These are phyloP conservation scores for Calonectria pauciramosa DNA, from an alignment of 2,329 filamentous ascomycete genomes.

Conservation along the genomic window DNA sequence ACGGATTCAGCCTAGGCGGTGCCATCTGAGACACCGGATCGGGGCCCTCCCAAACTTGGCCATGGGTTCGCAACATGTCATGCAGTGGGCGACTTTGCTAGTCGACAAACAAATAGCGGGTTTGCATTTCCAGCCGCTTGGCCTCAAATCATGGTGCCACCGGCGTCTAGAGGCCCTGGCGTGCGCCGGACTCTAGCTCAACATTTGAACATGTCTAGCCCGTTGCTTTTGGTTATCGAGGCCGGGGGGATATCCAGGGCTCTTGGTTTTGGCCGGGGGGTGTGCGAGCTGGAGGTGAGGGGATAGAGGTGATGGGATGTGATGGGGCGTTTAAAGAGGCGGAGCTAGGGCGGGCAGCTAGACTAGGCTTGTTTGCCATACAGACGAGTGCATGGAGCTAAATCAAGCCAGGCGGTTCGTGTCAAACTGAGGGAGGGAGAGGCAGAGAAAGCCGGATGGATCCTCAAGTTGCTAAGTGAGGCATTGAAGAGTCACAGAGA, in stretches of 20 bases:
- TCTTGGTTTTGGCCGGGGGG: neutral
- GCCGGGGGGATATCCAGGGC: neutral
- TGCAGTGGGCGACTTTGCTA: slow-evolving; percentile 16
- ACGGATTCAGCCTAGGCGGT: slow-evolving; percentile 4
- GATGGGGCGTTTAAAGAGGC: slow-evolving; percentile 10
- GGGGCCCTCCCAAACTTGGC: neutral
- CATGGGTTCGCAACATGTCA: slow-evolving; percentile 9
- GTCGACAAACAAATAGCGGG: slow-evolving; percentile 11
- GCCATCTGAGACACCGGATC: slow-evolving; percentile 20
- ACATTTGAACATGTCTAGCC: neutral
- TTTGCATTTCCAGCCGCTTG: neutral
- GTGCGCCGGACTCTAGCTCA: neutral
- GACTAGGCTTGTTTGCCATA: slow-evolving; percentile 6
- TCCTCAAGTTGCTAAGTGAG: neutral
- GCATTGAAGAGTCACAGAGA: slow-evolving; percentile 8
- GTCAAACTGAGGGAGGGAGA: neutral
- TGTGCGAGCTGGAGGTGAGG: neutral
- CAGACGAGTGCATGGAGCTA: slow-evolving; percentile 21
- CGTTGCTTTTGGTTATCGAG: neutral
- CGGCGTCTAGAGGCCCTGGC: slow-evolving; percentile 6
- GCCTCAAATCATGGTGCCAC: slow-evolving; percentile 23
- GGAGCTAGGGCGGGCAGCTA: slow-evolving; percentile 8
- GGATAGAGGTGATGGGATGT: slow-evolving; percentile 12
- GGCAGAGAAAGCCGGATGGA: neutral
- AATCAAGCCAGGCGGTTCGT: slow-evolving; percentile 11